Evolutionary conservation across 306 rosid species (phyloP), one percentile per base, ranked within the genome.

Genomic region (Inga leiocalycina): DNA sequence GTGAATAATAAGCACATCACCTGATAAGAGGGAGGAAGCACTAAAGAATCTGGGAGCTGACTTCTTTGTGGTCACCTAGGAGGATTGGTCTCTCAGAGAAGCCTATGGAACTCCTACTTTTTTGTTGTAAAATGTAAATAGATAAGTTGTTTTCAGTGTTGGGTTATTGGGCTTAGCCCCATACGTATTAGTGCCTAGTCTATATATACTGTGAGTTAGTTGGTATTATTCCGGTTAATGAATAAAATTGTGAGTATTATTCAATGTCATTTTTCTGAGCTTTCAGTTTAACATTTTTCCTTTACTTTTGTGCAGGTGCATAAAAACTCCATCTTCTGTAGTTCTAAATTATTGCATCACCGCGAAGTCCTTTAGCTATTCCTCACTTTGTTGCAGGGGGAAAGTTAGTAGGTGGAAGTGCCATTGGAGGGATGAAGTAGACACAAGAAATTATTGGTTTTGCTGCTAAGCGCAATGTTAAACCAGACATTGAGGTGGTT

Each of bases 331-430:
- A 61, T 24, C 67, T 22, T 45, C 49, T 11, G 4, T 10, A 2
- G 2, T 45, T 45, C 49, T 32, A 32, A 32, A 32, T 32, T 32
- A 3, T 32, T 32, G 34, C 34, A 32, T 32, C 34, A 32, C 34
- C 34, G 34, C 34, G 34, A 32, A 32, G 34, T 32, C 34, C 34
- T 32, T 32, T 32, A 32, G 34, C 34, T 51, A 4, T 15, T 51
- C 7, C 20, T 51, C 20, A 51, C 57, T 51, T 51, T 32, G 34
- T 15, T 51, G 61, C 61, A 54, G 61, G 61, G 61, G 83, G 90
- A 67, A 89, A 87, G 81, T n/a, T 79, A 10, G 14, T 89, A 34
- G 88, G 78, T 6, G 90, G 90, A 24, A 89, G 88, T 79, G 43
- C 56, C 83, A 69, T 80, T 70, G 92, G 92, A 70, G 90, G 90